A percentile compares a stretch with the other conserved stretches of the same genome.
Evolutionary conservation across 2,329 filamentous ascomycete species (phyloP).

Genomic region (Penicillium fuscoglaucum): DNA sequence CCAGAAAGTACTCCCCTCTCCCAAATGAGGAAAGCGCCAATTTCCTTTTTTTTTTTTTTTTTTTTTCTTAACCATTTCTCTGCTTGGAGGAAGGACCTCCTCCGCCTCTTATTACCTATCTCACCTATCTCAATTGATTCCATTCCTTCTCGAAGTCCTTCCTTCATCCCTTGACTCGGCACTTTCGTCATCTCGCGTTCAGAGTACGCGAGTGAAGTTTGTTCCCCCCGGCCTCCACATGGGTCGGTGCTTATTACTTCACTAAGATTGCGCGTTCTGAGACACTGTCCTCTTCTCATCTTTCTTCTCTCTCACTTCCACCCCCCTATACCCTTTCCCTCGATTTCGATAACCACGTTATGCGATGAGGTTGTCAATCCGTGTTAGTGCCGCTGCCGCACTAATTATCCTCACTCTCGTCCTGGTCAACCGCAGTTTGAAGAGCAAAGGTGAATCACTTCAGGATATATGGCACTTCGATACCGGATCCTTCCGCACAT

Average conservation of each 20-base stretch:
- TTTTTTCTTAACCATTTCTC: background rate
- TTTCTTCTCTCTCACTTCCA: slow-evolving; percentile 6
- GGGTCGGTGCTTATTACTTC: slow-evolving; percentile 9
- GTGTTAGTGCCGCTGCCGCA: slow-evolving; percentile 33
- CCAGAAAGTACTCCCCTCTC: background rate
- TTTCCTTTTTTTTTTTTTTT: background rate
- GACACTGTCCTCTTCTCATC: slow-evolving; percentile 5
- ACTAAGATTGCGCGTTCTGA: slow-evolving; percentile 9
- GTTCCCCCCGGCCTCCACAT: slow-evolving; percentile 5
- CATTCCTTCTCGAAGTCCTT: slow-evolving; percentile 1
- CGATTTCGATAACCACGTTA: slow-evolving; percentile 12
- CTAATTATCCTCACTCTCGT: slow-evolving; percentile 33
- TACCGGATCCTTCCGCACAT: slow-evolving; percentile 20
- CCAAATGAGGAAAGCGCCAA: slow-evolving; percentile 3
- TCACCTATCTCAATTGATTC: background rate
- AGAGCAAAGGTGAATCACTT: slow-evolving; percentile 21
- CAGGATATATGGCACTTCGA: slow-evolving; percentile 32
- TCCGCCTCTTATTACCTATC: background rate
- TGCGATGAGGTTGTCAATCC: slow-evolving; percentile 30
- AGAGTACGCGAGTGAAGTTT: background rate
- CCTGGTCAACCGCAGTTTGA: slow-evolving; percentile 30
- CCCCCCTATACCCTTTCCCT: slow-evolving; percentile 7
- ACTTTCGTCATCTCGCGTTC: slow-evolving; percentile 10
- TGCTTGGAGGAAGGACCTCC: background rate
- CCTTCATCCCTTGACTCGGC: slow-evolving; percentile 9